Percentiles rank a stretch among this genome's conserved stretches.
These are phyloP conservation scores for Penicillium antarcticum DNA, from an alignment of 495 filamentous ascomycete genomes.

Conservation along the genomic window DNA sequence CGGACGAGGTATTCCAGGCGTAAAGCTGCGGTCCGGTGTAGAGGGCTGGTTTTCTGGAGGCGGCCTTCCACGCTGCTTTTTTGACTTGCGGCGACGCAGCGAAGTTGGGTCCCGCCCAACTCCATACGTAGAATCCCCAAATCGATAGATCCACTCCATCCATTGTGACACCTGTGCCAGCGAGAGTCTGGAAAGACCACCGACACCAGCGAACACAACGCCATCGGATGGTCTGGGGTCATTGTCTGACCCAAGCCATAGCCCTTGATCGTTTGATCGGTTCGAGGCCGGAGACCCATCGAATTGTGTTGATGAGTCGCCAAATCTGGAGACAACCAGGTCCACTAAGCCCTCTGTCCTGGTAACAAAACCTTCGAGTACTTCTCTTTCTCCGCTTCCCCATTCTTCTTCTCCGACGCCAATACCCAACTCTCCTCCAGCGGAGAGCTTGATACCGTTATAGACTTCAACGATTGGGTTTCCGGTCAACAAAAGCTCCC, in stretches of 20 bases:
- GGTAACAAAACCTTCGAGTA: slow-evolving; percentile 76
- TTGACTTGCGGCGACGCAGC: slow-evolving; percentile 42
- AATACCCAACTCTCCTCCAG: slow-evolving; percentile 85
- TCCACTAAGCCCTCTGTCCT: slow-evolving; percentile 70
- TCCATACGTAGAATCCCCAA: slow-evolving; percentile 77
- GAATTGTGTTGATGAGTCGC: slow-evolving; percentile 38
- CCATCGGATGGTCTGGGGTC: slow-evolving; percentile 72
- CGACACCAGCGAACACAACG: slow-evolving; percentile 76
- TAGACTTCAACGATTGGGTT: slow-evolving; percentile 79
- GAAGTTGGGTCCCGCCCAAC: slow-evolving; percentile 69
- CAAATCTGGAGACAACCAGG: slow-evolving; percentile 82
- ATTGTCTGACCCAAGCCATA: slow-evolving; percentile 65
- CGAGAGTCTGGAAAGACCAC: slow-evolving; percentile 61
- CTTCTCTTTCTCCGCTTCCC: slow-evolving; percentile 86
- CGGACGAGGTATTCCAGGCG: slow-evolving; percentile 45
- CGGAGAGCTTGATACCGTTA: slow-evolving; percentile 83
- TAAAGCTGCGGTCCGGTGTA: slow-evolving; percentile 26
- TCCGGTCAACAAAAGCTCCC: slow-evolving; percentile 87
- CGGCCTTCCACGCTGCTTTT: slow-evolving; percentile 21
- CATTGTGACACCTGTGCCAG: slow-evolving; percentile 68
- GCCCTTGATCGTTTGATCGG: slow-evolving; percentile 5
- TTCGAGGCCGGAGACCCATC: slow-evolving; percentile 7
- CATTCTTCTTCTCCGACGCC: slow-evolving; percentile 93
- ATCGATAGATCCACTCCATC: slow-evolving; percentile 79
- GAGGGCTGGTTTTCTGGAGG: slow-evolving; percentile 14